Evolutionary conservation across 106 monocot species (phyloP).

Genomic region (Posidonia australis): DNA sequence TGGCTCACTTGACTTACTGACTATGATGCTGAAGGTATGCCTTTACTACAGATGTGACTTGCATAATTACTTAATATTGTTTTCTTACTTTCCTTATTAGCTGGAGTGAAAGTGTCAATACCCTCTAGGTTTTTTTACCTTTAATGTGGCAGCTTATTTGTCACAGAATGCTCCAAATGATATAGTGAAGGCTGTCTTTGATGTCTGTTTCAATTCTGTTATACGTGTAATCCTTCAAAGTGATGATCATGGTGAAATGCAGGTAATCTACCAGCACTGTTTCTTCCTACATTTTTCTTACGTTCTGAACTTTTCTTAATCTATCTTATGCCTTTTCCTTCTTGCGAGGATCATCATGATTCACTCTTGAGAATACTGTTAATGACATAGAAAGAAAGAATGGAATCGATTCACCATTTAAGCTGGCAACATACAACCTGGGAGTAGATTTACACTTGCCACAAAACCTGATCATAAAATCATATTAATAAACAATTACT

Average conservation of each 20-base stretch:
- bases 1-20: conserved; percentile 87
- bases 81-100: neutral
- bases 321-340: neutral
- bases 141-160: neutral
- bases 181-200: conserved; percentile 61
- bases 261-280: conserved; percentile 23
- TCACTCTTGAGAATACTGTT: too few relatives aligned
- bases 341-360: too few relatives aligned
- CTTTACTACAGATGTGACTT: neutral
- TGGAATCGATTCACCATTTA: too few relatives aligned
- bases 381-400: too few relatives aligned
- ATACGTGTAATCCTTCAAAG: conserved; percentile 60
- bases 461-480: too few relatives aligned
- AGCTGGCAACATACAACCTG: too few relatives aligned
- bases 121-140: neutral
- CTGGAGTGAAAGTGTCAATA: neutral
- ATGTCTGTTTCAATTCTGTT: conserved; percentile 57
- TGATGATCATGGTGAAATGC: conserved; percentile 91
- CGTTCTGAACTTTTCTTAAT: neutral
- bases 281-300: neutral
- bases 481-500: too few relatives aligned
- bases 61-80: neutral
- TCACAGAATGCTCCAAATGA: conserved; percentile 66
- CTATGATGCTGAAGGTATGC: conserved; percentile 84
- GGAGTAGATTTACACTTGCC: too few relatives aligned